These are phyloP conservation scores for Phaeotremella fagi DNA, from an alignment of 768 basidiomycete species.

Conservation along the genomic window DNA sequence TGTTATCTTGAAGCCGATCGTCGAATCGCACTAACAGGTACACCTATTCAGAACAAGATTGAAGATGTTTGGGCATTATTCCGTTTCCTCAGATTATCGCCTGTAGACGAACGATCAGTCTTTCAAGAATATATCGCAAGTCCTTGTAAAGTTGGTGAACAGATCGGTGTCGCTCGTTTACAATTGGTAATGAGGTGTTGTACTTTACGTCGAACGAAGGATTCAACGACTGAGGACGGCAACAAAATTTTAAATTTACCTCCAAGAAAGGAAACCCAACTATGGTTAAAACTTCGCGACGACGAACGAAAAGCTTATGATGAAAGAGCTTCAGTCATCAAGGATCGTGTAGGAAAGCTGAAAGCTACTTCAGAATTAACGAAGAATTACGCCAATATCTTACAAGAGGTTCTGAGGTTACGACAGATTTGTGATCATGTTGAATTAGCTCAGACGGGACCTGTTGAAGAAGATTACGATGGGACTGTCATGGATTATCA, in stretches of 20 bases:
- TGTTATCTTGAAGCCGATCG: constrained; percentile 93
- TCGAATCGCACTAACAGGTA: constrained; percentile 90
- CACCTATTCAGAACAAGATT: constrained; percentile 97
- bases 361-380: constrained; percentile 85
- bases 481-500: constrained; percentile 59
- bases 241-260: constrained; percentile 81
- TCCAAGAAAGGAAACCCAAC: constrained; percentile 80
- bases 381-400: constrained; percentile 96
- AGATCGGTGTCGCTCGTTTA: constrained; percentile 82
- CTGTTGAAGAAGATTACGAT: constrained; percentile 53
- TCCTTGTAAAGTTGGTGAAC: constrained; percentile 79
- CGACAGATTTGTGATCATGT: constrained; percentile 99
- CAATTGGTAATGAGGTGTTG: constrained; percentile 97
- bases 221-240: constrained; percentile 73
- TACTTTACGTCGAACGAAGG: constrained; percentile 93
- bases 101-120: constrained; percentile 84
- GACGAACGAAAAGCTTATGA: constrained; percentile 83
- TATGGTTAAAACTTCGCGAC: constrained; percentile 74
- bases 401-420: constrained; percentile 91
- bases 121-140: constrained; percentile 93
- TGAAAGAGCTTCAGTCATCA: constrained; percentile 80
- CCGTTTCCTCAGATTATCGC: constrained; percentile 87
- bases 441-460: constrained; percentile 51
- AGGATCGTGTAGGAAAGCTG: constrained; percentile 83
- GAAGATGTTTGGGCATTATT: constrained; percentile 96